Percentiles rank a stretch among this genome's conserved stretches.
Conservation (phyloP, 2,329 filamentous ascomycete species). For the Albifimbria verrucaria region DNA sequence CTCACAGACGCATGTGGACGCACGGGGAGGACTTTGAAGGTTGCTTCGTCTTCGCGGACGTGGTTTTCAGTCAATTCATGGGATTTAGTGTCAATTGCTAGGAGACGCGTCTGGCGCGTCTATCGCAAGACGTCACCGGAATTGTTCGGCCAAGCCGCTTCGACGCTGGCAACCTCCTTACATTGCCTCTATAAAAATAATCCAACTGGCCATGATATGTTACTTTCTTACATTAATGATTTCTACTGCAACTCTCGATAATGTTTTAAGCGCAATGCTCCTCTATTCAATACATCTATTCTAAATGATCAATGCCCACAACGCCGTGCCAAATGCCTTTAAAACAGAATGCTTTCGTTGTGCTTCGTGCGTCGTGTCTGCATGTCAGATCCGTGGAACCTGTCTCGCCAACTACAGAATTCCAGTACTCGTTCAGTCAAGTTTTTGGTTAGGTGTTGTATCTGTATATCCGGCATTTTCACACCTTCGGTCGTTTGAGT, state of each 20-base stretch:
- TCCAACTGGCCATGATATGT: too few relatives aligned
- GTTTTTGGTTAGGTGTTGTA: conserved; percentile 23
- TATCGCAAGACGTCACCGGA: conserved; percentile 19
- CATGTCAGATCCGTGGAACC: conserved; percentile 11
- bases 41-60: too few relatives aligned
- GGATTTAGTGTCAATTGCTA: conserved; percentile 8
- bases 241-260: not conserved
- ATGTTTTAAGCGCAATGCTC: not conserved
- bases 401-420: conserved; percentile 33
- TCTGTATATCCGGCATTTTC: conserved; percentile 26
- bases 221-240: not conserved
- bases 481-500: conserved; percentile 35
- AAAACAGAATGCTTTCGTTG: conserved; percentile 20
- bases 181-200: too few relatives aligned
- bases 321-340: conserved; percentile 21
- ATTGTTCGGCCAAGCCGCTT: conserved; percentile 15
- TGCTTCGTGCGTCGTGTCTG: not conserved
- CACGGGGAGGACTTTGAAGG: too few relatives aligned
- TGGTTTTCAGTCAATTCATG: too few relatives aligned
- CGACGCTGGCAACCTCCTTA: not conserved
- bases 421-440: conserved; percentile 25
- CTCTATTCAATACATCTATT: not conserved
- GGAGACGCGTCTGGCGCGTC: conserved; percentile 27
- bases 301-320: conserved; percentile 2
- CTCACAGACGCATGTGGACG: too few relatives aligned